A percentile compares a stretch with the other conserved stretches of the same genome.
Conservation (phyloP, 2,329 filamentous ascomycete species). For the Nothophoma quercina region DNA sequence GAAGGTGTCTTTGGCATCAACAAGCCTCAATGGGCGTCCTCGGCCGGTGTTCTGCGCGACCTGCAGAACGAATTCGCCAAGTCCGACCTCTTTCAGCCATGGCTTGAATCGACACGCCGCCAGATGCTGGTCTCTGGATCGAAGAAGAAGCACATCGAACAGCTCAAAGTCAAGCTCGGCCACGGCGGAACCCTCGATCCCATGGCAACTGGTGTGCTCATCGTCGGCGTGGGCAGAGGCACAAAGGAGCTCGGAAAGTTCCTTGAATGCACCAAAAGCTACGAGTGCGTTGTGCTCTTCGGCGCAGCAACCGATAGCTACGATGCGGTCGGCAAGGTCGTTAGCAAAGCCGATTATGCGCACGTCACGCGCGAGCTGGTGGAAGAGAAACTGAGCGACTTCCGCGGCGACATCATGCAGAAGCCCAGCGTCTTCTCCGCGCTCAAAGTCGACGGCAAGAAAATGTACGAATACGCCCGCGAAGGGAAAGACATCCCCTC, state of each 20-base stretch:
- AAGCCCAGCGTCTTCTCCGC: slow-evolving; percentile 93
- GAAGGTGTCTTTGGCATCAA: slow-evolving; percentile 80
- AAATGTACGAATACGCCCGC: slow-evolving; percentile 93
- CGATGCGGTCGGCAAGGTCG: slow-evolving; percentile 83
- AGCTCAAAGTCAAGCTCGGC: slow-evolving; percentile 82
- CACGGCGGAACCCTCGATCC: slow-evolving; percentile 97
- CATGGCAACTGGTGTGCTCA: slow-evolving; percentile 89
- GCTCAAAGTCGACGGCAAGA: slow-evolving; percentile 90
- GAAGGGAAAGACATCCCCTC: slow-evolving; percentile 88
- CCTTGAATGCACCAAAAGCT: slow-evolving; percentile 88
- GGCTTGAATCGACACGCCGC: slow-evolving; percentile 70
- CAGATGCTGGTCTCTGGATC: slow-evolving; percentile 62
- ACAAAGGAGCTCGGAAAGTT: slow-evolving; percentile 85
- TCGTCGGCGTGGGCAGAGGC: slow-evolving; percentile 84
- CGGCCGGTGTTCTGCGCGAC: slow-evolving; percentile 88
- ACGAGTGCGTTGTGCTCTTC: slow-evolving; percentile 89
- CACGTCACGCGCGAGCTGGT: slow-evolving; percentile 83
- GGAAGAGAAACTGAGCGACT: slow-evolving; percentile 76
- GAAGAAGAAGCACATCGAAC: slow-evolving; percentile 63
- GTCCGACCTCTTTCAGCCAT: slow-evolving; percentile 79
- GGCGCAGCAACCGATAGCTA: slow-evolving; percentile 93
- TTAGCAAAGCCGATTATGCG: slow-evolving; percentile 76
- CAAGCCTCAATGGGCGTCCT: slow-evolving; percentile 87
- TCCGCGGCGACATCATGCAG: slow-evolving; percentile 86
- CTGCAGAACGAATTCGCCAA: slow-evolving; percentile 84